These are phyloP conservation scores for Incumbomyces lentus DNA, from an alignment of 2,329 filamentous ascomycete genomes.

Conservation along the genomic window DNA sequence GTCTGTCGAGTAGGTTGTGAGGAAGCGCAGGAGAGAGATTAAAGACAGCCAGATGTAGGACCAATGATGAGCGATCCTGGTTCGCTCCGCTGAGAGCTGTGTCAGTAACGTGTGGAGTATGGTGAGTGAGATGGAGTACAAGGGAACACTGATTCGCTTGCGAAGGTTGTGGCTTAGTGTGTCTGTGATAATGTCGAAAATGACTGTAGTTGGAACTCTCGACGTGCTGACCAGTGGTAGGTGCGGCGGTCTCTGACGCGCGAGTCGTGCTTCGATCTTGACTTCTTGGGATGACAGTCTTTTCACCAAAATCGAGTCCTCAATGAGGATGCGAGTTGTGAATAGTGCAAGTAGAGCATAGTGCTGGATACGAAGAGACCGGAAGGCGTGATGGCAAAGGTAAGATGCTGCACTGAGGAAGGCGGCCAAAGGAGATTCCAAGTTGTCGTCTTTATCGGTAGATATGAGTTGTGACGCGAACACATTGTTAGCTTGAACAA, in stretches of 20 bases:
- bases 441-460: conserved; percentile 39
- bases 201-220: conserved; percentile 60
- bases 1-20: conserved; percentile 75
- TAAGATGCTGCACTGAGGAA: conserved; percentile 88
- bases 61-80: conserved; percentile 84
- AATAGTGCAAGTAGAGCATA: conserved; percentile 82
- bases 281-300: conserved; percentile 70
- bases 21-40: conserved; percentile 77
- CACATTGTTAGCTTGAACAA: conserved; percentile 85
- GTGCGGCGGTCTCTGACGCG: conserved; percentile 78
- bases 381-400: conserved; percentile 82
- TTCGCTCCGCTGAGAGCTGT: conserved; percentile 71
- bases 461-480: conserved; percentile 78
- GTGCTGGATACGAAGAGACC: conserved; percentile 63
- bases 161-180: conserved; percentile 90
- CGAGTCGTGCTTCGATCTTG: conserved; percentile 66
- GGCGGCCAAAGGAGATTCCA: conserved; percentile 63
- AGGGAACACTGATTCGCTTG: conserved; percentile 68
- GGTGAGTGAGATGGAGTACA: conserved; percentile 72
- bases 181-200: conserved; percentile 82
- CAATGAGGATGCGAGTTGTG: conserved; percentile 73
- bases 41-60: conserved; percentile 86
- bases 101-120: conserved; percentile 75
- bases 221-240: conserved; percentile 65
- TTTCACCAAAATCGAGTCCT: conserved; percentile 74